A percentile compares a stretch with the other conserved stretches of the same genome.
Evolutionary conservation across 306 rosid species (phyloP).

Genomic region (Cucurbita pepo): DNA sequence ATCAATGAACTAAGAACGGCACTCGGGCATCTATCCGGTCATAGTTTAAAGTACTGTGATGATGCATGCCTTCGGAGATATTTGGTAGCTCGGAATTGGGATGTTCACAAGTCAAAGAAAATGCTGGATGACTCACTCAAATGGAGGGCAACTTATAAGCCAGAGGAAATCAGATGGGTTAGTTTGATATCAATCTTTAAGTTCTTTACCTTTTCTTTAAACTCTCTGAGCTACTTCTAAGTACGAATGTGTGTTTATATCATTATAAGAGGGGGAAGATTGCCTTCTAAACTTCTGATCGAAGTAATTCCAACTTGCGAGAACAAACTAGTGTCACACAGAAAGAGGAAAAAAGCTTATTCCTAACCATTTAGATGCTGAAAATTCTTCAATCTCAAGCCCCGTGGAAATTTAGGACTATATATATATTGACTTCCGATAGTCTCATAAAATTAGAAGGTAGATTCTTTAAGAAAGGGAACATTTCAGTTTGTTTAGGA

Average conservation of each 20-base stretch:
- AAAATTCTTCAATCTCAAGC: neutral
- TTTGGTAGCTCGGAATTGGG: constrained; percentile 75
- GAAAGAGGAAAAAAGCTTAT: neutral
- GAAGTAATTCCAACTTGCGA: neutral
- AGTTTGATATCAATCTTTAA: neutral
- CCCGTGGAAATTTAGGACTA: neutral
- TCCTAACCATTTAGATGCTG: neutral
- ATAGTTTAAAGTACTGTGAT: constrained; percentile 46
- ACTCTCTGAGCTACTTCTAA: neutral
- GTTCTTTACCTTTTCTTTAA: neutral
- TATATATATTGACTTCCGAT: neutral
- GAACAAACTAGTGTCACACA: neutral
- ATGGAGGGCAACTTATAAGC: constrained; percentile 75
- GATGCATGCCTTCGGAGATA: constrained; percentile 72
- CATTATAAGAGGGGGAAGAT: neutral
- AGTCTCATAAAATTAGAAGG: neutral
- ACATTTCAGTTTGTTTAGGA: neutral
- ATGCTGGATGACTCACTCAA: constrained; percentile 64
- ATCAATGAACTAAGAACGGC: constrained; percentile 48
- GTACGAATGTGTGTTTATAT: neutral
- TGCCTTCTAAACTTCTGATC: neutral
- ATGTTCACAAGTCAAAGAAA: constrained; percentile 63
- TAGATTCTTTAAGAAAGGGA: neutral
- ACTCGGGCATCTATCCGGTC: constrained; percentile 52
- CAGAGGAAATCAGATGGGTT: constrained; percentile 95